Evolutionary conservation across 2,329 filamentous ascomycete species (phyloP).

Genomic region (Cladosporium sphaerospermum): DNA sequence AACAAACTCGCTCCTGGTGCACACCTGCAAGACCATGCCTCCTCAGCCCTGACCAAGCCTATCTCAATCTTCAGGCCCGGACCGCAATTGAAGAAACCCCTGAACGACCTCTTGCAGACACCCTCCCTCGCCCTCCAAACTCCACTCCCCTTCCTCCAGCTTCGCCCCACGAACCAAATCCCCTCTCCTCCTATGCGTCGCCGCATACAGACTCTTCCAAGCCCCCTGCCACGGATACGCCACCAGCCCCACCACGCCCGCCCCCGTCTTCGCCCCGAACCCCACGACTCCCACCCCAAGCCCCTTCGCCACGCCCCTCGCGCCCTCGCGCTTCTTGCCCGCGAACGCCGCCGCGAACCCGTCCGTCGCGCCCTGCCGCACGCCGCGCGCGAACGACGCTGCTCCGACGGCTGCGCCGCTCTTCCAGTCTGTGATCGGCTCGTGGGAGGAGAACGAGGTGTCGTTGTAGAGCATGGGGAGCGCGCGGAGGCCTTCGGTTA

Average conservation of each 20-base stretch:
- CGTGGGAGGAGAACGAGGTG: conserved; percentile 65
- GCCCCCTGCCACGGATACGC: conserved; percentile 11
- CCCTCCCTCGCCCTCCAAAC: no score
- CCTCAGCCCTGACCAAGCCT: no score
- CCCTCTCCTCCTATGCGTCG: neutral
- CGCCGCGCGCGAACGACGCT: conserved; percentile 7
- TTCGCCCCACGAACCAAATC: neutral
- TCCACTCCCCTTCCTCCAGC: neutral
- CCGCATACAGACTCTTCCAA: conserved; percentile 6
- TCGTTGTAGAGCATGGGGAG: conserved; percentile 80
- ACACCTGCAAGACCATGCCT: no score
- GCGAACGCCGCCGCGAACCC: conserved; percentile 3
- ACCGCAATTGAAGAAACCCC: neutral
- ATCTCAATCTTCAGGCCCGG: neutral
- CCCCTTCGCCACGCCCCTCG: conserved; percentile 9
- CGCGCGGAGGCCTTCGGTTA: conserved; percentile 84
- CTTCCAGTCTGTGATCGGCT: conserved; percentile 70
- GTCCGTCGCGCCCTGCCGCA: conserved; percentile 2
- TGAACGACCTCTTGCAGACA: neutral
- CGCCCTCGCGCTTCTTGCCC: conserved; percentile 4
- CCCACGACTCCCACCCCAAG: conserved; percentile 2
- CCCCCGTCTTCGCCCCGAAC: conserved; percentile 8
- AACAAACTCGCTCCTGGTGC: no score
- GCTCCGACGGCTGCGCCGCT: conserved; percentile 47
- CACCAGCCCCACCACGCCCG: conserved; percentile 5